These are phyloP conservation scores for Phialocephala sp. DNA, from an alignment of 2,329 filamentous ascomycete species.

Conservation along the genomic window DNA sequence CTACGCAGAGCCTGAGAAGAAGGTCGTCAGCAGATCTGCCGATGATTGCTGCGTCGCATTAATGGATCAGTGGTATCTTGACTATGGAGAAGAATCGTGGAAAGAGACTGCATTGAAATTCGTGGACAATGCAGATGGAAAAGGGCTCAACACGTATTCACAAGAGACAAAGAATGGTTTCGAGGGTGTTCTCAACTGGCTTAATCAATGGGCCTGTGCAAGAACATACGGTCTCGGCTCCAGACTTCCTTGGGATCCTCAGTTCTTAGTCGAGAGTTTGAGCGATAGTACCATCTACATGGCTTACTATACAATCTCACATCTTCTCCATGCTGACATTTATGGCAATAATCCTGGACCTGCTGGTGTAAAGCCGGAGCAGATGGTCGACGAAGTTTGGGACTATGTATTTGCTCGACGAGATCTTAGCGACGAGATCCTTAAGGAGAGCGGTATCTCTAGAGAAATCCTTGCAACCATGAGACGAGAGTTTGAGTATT, in stretches of 20 bases:
- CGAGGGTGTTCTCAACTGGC: conserved; percentile 85
- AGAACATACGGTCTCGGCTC: conserved; percentile 91
- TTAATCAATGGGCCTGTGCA: conserved; percentile 94
- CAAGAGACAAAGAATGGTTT: conserved; percentile 79
- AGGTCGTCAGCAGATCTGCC: conserved; percentile 85
- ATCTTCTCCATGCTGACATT: conserved; percentile 79
- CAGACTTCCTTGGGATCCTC: conserved; percentile 90
- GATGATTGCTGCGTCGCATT: conserved; percentile 93
- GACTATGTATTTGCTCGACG: conserved; percentile 90
- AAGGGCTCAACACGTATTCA: conserved; percentile 80
- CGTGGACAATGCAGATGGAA: conserved; percentile 69
- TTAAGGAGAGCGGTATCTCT: conserved; percentile 71
- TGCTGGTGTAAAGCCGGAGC: conserved; percentile 74
- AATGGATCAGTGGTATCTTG: conserved; percentile 97
- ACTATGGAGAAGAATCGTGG: conserved; percentile 94
- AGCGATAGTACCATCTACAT: conserved; percentile 94
- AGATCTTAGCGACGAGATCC: conserved; percentile 69
- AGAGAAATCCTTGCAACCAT: conserved; percentile 77
- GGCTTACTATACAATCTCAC: conserved; percentile 74
- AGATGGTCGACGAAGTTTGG: conserved; percentile 96
- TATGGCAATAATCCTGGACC: conserved; percentile 77
- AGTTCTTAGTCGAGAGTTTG: conserved; percentile 90
- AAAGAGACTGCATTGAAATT: conserved; percentile 75
- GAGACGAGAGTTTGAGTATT: conserved; percentile 94
- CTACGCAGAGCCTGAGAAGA: conserved; percentile 91